Percentiles rank a stretch among this genome's conserved stretches.
phyloP scores from a whole-genome alignment of 1,139 yeast species.

The Suhomyces panamericanus region DNA sequence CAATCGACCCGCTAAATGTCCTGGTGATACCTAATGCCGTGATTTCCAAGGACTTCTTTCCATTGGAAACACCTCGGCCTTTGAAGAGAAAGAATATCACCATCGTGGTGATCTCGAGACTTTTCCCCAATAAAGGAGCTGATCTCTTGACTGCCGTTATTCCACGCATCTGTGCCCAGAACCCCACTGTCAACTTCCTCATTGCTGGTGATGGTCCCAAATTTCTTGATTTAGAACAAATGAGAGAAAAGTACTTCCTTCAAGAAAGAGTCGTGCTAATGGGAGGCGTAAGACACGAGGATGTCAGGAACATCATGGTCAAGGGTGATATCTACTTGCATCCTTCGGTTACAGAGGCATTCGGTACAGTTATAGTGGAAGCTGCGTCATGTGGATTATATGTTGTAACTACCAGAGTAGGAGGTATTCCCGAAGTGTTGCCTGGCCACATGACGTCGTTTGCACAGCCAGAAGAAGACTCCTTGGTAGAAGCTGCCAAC shows the following conservation, averaged over 20 bases:
- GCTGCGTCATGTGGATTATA: constrained; percentile 96
- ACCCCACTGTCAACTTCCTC: constrained; percentile 69
- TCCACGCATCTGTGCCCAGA: constrained; percentile 72
- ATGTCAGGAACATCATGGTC: constrained; percentile 89
- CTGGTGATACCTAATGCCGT: constrained; percentile 98
- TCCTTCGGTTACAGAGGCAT: constrained; percentile 94
- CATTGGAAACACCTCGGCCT: constrained; percentile 34
- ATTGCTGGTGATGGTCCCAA: constrained; percentile 98
- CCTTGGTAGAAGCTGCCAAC: constrained; percentile 67
- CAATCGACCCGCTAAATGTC: constrained; percentile 72
- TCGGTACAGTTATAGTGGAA: constrained; percentile 95
- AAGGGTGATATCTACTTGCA: constrained; percentile 93
- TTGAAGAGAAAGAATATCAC: constrained; percentile 46
- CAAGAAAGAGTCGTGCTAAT: constrained; percentile 85
- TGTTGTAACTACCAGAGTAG: constrained; percentile 94
- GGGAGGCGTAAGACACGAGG: constrained; percentile 90
- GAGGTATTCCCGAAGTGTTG: constrained; percentile 96
- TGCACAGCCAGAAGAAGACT: constrained; percentile 81
- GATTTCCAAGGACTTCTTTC: constrained; percentile 76
- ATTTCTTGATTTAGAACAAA: constrained; percentile 89
- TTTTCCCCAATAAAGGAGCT: constrained; percentile 96
- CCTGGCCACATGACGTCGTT: constrained; percentile 93
- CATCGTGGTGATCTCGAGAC: constrained; percentile 85
- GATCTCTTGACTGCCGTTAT: constrained; percentile 83
- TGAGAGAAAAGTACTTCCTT: constrained; percentile 82